Conservation (phyloP, 2,329 filamentous ascomycete species). For the Fusarium camptoceras region DNA sequence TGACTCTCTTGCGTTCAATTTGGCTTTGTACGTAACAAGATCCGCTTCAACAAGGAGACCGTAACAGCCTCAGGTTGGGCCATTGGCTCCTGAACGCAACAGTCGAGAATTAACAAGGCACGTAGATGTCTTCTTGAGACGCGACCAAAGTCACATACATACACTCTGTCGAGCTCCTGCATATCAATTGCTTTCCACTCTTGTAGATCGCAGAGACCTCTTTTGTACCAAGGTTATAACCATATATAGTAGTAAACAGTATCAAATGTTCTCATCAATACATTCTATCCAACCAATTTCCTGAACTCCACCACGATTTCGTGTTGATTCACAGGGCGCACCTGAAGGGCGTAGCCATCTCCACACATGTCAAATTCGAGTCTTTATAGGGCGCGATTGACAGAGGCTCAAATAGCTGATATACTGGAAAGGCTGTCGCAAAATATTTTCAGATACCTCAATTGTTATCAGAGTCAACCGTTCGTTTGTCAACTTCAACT, state of each 20-base stretch:
- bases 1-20: not conserved
- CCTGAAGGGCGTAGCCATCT: slow-evolving; percentile 7
- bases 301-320: slow-evolving; percentile 23
- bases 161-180: not conserved
- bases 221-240: not conserved
- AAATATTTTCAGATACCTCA: not conserved
- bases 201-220: not conserved
- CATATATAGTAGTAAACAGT: not conserved
- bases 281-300: slow-evolving; percentile 22
- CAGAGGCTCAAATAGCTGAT: not conserved
- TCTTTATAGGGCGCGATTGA: slow-evolving; percentile 28
- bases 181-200: accelerated
- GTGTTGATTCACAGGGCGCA: slow-evolving; percentile 26
- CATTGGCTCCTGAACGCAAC: not conserved
- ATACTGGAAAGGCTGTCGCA: not conserved
- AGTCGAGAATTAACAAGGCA: not conserved
- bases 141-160: too few relatives aligned
- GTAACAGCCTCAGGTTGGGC: not conserved
- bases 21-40: slow-evolving; percentile 34
- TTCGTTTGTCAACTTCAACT: not conserved
- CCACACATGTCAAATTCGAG: slow-evolving; percentile 22
- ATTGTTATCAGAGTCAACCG: accelerated
- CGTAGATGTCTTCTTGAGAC: not conserved
- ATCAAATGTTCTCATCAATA: not conserved
- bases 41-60: slow-evolving; percentile 1